Percentiles rank a stretch among this genome's conserved stretches.
Conservation (phyloP, 2,329 filamentous ascomycete genomes). For the Dendryphion nanum region DNA sequence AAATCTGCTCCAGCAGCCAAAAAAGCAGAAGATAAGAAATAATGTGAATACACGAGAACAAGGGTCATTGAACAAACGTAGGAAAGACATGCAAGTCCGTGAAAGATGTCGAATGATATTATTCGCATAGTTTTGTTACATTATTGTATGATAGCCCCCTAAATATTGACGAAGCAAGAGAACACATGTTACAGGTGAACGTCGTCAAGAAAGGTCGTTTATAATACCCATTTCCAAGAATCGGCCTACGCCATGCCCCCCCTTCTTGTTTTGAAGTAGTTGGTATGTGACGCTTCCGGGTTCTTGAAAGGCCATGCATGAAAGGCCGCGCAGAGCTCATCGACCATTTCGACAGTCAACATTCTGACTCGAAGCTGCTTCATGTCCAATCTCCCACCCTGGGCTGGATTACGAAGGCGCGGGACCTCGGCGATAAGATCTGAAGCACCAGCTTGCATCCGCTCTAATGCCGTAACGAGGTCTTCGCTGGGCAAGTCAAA, state of each 20-base stretch:
- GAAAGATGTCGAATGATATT: no score
- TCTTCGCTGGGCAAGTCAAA: conserved; percentile 4
- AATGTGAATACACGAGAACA: no score
- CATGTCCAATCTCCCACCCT: conserved; percentile 31
- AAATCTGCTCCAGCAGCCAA: not conserved
- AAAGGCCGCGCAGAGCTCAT: conserved; percentile 29
- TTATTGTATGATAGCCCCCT: no score
- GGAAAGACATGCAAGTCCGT: no score
- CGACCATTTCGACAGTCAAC: conserved; percentile 34
- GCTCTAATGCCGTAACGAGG: conserved; percentile 23
- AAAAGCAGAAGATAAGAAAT: not conserved
- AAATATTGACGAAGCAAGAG: no score
- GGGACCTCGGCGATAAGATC: conserved; percentile 26
- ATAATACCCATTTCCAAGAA: no score
- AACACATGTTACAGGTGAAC: no score
- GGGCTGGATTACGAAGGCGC: conserved; percentile 25
- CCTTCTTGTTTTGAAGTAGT: conserved; percentile 28
- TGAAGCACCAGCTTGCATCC: conserved; percentile 26
- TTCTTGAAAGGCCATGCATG: conserved; percentile 35
- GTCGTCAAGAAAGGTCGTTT: no score
- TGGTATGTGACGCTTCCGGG: conserved; percentile 18
- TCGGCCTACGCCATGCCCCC: no score
- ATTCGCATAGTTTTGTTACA: no score
- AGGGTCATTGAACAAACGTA: no score
- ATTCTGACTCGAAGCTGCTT: conserved; percentile 28